A percentile compares a stretch with the other conserved stretches of the same genome.
These are phyloP conservation scores for Scedosporium apiospermum DNA, from an alignment of 2,329 filamentous ascomycete genomes.

Conservation along the genomic window DNA sequence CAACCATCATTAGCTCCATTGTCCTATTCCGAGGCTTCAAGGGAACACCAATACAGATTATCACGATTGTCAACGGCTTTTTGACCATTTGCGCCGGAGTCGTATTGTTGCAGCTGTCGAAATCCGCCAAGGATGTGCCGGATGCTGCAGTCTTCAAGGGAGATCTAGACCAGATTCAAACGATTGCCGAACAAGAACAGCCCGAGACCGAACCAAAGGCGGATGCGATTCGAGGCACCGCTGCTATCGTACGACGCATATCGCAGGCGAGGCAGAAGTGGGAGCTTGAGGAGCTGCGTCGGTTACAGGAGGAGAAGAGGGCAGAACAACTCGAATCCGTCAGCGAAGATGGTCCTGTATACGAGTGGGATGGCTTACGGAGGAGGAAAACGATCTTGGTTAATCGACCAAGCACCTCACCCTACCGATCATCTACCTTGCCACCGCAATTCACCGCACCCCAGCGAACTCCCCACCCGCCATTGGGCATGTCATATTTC, in stretches of 20 bases:
- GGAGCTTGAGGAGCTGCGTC: constrained; percentile 69
- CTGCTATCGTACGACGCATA: constrained; percentile 76
- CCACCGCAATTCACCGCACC: constrained; percentile 22
- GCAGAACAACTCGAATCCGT: constrained; percentile 64
- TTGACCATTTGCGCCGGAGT: constrained; percentile 89
- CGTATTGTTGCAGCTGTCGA: constrained; percentile 88
- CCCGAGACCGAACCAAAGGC: constrained; percentile 95
- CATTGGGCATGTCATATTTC: constrained; percentile 80
- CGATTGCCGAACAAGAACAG: constrained; percentile 89
- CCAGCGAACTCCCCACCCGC: constrained; percentile 49
- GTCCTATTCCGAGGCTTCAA: constrained; percentile 93
- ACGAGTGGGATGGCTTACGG: constrained; percentile 88
- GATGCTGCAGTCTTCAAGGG: constrained; percentile 87
- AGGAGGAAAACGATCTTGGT: constrained; percentile 50
- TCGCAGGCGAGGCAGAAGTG: constrained; percentile 67
- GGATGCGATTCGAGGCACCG: constrained; percentile 86
- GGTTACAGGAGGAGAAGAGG: constrained; percentile 69
- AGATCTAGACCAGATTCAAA: constrained; percentile 89
- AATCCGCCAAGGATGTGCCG: constrained; percentile 94
- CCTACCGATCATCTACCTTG: constrained; percentile 18
- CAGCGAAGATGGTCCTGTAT: constrained; percentile 59
- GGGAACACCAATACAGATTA: constrained; percentile 68
- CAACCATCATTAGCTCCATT: constrained; percentile 88
- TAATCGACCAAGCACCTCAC: constrained; percentile 6
- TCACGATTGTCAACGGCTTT: constrained; percentile 88